phyloP scores from a whole-genome alignment of 2,329 filamentous ascomycete species.

The Zymoseptoria tritici region DNA sequence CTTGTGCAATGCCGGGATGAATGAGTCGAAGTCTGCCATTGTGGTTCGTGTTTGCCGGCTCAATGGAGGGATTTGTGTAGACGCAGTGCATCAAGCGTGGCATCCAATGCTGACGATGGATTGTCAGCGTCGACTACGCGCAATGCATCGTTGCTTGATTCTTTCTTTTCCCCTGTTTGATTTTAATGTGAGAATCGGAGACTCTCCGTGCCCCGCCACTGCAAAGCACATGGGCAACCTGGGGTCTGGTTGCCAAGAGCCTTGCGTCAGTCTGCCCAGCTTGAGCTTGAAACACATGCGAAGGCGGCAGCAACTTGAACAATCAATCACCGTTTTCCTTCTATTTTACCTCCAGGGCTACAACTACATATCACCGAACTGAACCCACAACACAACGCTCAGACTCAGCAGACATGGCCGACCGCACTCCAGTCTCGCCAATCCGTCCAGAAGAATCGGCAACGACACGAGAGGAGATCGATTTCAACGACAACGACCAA shows the following conservation, averaged over 20 bases:
- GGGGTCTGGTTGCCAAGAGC: neutral
- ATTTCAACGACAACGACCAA: slow-evolving; percentile 60
- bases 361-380: too few species aligned
- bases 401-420: slow-evolving; percentile 2
- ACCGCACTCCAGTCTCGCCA: slow-evolving; percentile 21
- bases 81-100: neutral
- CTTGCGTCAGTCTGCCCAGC: neutral
- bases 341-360: too few species aligned
- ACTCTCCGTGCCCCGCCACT: neutral
- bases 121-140: neutral
- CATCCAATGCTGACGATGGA: neutral
- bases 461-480: slow-evolving; percentile 33
- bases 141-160: neutral
- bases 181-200: neutral
- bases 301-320: neutral
- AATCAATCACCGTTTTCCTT: neutral
- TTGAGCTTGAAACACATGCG: neutral
- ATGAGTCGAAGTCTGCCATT: slow-evolving; percentile 35
- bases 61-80: neutral
- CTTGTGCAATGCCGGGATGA: slow-evolving; percentile 79
- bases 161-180: neutral
- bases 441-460: slow-evolving; percentile 30
- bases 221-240: neutral
- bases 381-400: neutral
- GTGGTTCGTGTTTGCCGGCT: neutral